Evolutionary conservation across 2,329 filamentous ascomycete genomes (phyloP).

Genomic region (Sphaerulina musiva): DNA sequence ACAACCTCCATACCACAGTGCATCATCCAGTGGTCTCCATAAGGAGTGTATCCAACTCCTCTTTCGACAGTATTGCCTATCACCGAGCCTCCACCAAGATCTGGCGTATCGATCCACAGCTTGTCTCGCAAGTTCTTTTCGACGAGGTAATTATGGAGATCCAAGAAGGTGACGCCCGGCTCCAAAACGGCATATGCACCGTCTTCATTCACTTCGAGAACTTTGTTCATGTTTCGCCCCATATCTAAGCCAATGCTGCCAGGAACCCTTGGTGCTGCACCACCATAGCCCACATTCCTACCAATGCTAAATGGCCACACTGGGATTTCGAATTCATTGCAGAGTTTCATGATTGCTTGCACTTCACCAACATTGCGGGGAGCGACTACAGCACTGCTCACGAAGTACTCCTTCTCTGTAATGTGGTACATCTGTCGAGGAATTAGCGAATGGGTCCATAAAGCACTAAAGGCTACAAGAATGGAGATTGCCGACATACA

Average conservation of each 20-base stretch:
- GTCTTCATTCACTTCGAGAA: constrained; percentile 47
- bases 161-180: constrained; percentile 51
- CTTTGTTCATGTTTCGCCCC: constrained; percentile 49
- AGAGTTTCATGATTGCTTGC: constrained; percentile 42
- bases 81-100: constrained; percentile 46
- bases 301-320: constrained; percentile 48
- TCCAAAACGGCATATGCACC: constrained; percentile 49
- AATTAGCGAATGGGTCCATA: not conserved
- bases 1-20: constrained; percentile 43
- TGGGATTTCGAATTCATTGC: constrained; percentile 43
- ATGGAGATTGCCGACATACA: not conserved
- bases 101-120: constrained; percentile 43
- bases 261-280: constrained; percentile 48
- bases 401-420: constrained; percentile 40
- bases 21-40: constrained; percentile 42
- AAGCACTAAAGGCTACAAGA: not conserved
- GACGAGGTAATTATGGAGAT: constrained; percentile 47
- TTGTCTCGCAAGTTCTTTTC: constrained; percentile 35
- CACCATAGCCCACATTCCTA: constrained; percentile 50
- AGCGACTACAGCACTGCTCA: constrained; percentile 40
- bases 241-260: constrained; percentile 49
- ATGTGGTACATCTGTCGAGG: constrained; percentile 27
- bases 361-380: constrained; percentile 40
- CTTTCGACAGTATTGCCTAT: constrained; percentile 47
- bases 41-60: constrained; percentile 36